phyloP scores from a whole-genome alignment of 1,139 yeast genomes.

The Groenewaldozyma auringiensis region DNA sequence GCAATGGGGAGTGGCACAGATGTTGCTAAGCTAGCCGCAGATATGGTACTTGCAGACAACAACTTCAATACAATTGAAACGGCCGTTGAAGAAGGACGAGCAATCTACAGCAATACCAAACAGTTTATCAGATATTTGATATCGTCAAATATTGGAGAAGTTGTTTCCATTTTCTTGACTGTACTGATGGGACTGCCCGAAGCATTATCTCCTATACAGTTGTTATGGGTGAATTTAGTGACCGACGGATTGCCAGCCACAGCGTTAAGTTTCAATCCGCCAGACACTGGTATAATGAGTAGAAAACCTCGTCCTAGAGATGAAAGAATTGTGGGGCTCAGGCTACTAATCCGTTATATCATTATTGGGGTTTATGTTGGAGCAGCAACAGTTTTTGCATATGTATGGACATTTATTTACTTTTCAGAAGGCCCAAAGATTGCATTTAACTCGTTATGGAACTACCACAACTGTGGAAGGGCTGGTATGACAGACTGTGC shows the following conservation, averaged over 20 bases:
- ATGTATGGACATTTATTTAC: conserved; percentile 35
- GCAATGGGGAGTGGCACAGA: conserved; percentile 44
- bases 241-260: conserved; percentile 35
- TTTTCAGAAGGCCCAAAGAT: conserved; percentile 33
- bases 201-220: conserved; percentile 30
- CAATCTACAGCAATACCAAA: conserved; percentile 42
- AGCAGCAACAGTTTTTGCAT: conserved; percentile 37
- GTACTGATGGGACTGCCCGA: conserved; percentile 30
- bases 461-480: conserved; percentile 32
- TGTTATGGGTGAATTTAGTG: conserved; percentile 32
- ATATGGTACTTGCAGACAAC: conserved; percentile 44
- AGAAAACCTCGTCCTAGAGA: conserved; percentile 29
- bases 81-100: conserved; percentile 46
- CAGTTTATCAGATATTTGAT: conserved; percentile 43
- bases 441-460: conserved; percentile 29
- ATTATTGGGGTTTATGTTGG: conserved; percentile 37
- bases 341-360: conserved; percentile 35
- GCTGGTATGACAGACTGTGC: conserved; percentile 33
- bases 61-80: conserved; percentile 47
- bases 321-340: conserved; percentile 34
- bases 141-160: conserved; percentile 46
- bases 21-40: conserved; percentile 54
- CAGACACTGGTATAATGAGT: conserved; percentile 29
- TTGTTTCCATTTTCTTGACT: conserved; percentile 32
- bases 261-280: conserved; percentile 32